Conservation (phyloP, 495 filamentous ascomycete species). For the Cercophora sp. region DNA sequence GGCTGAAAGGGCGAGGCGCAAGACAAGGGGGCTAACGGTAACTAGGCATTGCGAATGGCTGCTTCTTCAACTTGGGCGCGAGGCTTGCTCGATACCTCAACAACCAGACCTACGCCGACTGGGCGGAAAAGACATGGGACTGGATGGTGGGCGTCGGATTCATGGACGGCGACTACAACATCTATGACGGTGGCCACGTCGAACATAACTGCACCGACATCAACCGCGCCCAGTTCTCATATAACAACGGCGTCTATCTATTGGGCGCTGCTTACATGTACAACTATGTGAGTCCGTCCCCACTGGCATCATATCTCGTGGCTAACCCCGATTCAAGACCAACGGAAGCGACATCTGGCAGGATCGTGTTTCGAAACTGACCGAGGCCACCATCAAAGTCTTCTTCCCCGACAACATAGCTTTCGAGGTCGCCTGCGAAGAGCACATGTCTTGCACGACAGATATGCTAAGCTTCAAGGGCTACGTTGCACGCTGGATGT, state of each 20-base stretch:
- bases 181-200: slow-evolving; percentile 73
- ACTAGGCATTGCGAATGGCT: slow-evolving; percentile 69
- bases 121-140: slow-evolving; percentile 68
- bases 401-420: slow-evolving; percentile 55
- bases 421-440: slow-evolving; percentile 68
- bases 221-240: slow-evolving; percentile 66
- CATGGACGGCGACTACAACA: slow-evolving; percentile 58
- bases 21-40: slow-evolving; percentile 13
- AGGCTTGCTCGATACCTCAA: slow-evolving; percentile 72
- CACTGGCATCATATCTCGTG: neutral
- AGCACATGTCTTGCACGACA: slow-evolving; percentile 57
- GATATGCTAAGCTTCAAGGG: slow-evolving; percentile 86
- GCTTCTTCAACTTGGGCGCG: slow-evolving; percentile 81
- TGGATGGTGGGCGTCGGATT: slow-evolving; percentile 64
- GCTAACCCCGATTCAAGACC: slow-evolving; percentile 40
- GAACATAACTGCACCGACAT: slow-evolving; percentile 58
- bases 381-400: slow-evolving; percentile 55
- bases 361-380: slow-evolving; percentile 52
- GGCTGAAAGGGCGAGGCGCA: neutral
- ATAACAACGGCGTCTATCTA: slow-evolving; percentile 69
- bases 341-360: slow-evolving; percentile 55
- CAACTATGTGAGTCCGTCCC: slow-evolving; percentile 52
- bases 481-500: slow-evolving; percentile 79
- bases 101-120: slow-evolving; percentile 73
- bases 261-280: slow-evolving; percentile 78